Percentiles rank a stretch among this genome's conserved stretches.
These are phyloP conservation scores for Voacanga thouarsii DNA, from an alignment of 257 asterid genomes.

Conservation along the genomic window DNA sequence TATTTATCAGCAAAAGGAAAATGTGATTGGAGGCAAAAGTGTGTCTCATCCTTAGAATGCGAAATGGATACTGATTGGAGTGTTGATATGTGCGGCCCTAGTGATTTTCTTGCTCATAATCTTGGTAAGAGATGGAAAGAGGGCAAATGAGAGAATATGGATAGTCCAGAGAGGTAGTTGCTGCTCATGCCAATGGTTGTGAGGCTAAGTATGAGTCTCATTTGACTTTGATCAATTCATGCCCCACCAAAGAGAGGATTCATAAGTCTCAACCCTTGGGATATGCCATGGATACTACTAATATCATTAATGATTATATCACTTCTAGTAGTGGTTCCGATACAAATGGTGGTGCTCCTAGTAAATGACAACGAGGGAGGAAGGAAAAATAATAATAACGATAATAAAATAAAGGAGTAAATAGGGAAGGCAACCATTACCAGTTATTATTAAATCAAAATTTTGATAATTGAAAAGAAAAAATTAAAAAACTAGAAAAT, in stretches of 20 bases:
- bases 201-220: background rate
- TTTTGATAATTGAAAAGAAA: too few relatives aligned
- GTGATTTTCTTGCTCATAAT: constrained; percentile 13
- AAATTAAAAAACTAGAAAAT: too few relatives aligned
- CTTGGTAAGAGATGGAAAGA: background rate
- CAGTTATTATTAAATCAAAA: too few relatives aligned
- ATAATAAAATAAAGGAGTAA: too few relatives aligned
- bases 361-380: constrained; percentile 17
- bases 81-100: background rate
- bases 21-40: background rate
- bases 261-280: background rate
- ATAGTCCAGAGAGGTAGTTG: background rate
- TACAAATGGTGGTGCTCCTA: background rate
- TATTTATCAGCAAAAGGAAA: constrained; percentile 6
- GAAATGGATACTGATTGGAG: background rate
- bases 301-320: constrained; percentile 6
- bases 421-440: too few relatives aligned
- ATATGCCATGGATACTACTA: background rate
- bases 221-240: background rate
- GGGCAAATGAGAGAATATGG: constrained; percentile 7
- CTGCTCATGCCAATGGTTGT: background rate
- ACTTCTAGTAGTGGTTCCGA: constrained; percentile 6
- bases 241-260: constrained; percentile 6
- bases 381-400: too few relatives aligned
- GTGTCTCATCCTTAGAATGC: constrained; percentile 1